These are phyloP conservation scores for Yamadazyma mexicana DNA, from an alignment of 1,139 yeast genomes.

Conservation along the genomic window DNA sequence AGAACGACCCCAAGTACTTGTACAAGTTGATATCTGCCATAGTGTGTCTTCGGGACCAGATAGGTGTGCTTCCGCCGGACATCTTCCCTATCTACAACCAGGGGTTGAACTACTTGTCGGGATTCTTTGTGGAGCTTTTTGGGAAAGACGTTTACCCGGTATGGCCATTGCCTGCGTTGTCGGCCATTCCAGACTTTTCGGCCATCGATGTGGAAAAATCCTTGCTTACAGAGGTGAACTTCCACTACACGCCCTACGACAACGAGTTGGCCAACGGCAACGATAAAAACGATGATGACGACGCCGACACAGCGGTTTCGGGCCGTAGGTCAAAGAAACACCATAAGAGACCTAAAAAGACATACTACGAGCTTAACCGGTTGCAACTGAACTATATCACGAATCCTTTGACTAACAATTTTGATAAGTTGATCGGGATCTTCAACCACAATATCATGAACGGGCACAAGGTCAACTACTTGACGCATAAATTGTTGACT, in stretches of 20 bases:
- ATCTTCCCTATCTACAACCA: constrained; percentile 73
- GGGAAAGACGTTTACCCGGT: constrained; percentile 28
- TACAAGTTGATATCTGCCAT: constrained; percentile 77
- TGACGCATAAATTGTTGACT: constrained; percentile 36
- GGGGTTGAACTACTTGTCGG: constrained; percentile 59
- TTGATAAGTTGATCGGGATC: constrained; percentile 60
- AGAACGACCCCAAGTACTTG: constrained; percentile 43
- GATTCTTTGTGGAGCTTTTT: constrained; percentile 54
- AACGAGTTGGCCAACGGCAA: constrained; percentile 23
- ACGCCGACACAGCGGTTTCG: constrained; percentile 7
- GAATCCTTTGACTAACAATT: constrained; percentile 63
- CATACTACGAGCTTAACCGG: constrained; percentile 65
- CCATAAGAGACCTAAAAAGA: constrained; percentile 20
- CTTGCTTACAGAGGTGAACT: constrained; percentile 73
- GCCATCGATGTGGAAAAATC: constrained; percentile 79
- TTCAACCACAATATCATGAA: constrained; percentile 33
- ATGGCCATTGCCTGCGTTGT: constrained; percentile 84
- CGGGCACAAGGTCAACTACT: constrained; percentile 21
- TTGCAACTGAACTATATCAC: constrained; percentile 67
- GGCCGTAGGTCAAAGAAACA: constrained; percentile 3
- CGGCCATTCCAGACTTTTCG: constrained; percentile 60
- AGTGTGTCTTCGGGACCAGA: constrained; percentile 78
- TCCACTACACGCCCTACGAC: constrained; percentile 57
- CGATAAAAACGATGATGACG: constrained; percentile 10
- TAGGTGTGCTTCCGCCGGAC: constrained; percentile 84